Conservation (phyloP, 208 protist species). For the Sergeia podlipaevii region DNA sequence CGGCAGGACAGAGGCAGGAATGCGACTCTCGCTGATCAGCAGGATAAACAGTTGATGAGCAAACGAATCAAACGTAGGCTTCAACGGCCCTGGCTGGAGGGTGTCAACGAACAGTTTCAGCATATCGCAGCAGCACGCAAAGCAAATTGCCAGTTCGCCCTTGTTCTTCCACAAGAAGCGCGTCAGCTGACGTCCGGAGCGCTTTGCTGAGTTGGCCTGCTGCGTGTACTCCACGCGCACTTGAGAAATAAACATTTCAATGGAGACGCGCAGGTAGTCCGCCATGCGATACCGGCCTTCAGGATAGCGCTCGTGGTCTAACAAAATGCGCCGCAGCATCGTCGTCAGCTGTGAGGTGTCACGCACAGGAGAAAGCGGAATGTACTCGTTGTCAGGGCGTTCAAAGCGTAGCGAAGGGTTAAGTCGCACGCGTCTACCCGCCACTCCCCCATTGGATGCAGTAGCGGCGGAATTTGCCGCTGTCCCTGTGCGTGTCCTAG, state of each 20-base stretch:
- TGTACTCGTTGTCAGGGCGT: slow-evolving; percentile 65
- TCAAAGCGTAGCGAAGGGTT: slow-evolving; percentile 71
- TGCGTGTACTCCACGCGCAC: slow-evolving; percentile 56
- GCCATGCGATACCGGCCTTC: slow-evolving; percentile 63
- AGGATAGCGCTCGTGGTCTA: slow-evolving; percentile 55
- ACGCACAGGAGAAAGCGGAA: slow-evolving; percentile 34
- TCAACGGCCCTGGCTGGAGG: slow-evolving; percentile 40
- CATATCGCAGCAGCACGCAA: slow-evolving; percentile 84
- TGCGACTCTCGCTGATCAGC: slow-evolving; percentile 56
- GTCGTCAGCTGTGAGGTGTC: slow-evolving; percentile 18
- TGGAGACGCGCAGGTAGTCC: slow-evolving; percentile 71
- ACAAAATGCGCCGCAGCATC: slow-evolving; percentile 31
- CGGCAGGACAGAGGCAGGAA: slow-evolving; percentile 47
- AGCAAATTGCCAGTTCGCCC: slow-evolving; percentile 78
- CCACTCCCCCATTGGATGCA: not conserved
- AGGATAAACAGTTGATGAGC: slow-evolving; percentile 57
- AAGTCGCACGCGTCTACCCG: slow-evolving; percentile 21
- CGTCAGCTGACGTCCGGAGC: slow-evolving; percentile 19
- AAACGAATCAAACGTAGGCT: slow-evolving; percentile 57
- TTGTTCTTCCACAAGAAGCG: slow-evolving; percentile 85
- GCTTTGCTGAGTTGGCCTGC: slow-evolving; percentile 38
- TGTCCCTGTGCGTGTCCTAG: not conserved
- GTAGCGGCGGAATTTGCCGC: slow-evolving; percentile 1
- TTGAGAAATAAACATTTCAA: slow-evolving; percentile 77
- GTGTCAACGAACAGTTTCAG: slow-evolving; percentile 74